phyloP scores from a whole-genome alignment of 2,329 filamentous ascomycete genomes.

The Pseudodiploospora longispora region DNA sequence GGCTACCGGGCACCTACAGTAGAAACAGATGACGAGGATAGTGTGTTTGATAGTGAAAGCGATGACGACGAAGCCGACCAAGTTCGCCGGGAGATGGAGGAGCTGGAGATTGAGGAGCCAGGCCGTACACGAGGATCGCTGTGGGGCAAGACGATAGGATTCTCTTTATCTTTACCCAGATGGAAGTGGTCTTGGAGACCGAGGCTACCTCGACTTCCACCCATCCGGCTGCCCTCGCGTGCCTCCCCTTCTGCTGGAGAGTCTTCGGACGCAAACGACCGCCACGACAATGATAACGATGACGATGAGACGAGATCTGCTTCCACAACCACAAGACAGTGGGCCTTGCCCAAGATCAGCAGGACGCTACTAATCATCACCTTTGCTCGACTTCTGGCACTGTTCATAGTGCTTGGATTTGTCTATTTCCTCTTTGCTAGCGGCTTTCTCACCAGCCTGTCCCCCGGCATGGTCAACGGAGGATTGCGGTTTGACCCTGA shows the following conservation, averaged over 20 bases:
- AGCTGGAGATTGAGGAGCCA: conserved; percentile 79
- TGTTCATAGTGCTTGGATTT: conserved; percentile 67
- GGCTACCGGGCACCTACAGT: conserved; percentile 77
- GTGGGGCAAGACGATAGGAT: conserved; percentile 49
- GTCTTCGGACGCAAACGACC: conserved; percentile 4
- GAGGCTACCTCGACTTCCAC: conserved; percentile 40
- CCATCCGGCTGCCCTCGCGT: conserved; percentile 38
- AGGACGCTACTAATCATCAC: conserved; percentile 47
- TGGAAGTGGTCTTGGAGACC: conserved; percentile 50
- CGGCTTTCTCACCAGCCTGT: conserved; percentile 66
- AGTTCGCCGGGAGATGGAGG: conserved; percentile 74
- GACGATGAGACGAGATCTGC: conserved; percentile 16
- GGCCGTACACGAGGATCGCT: conserved; percentile 33
- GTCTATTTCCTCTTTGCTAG: conserved; percentile 82
- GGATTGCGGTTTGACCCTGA: conserved; percentile 74
- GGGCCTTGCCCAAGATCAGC: conserved; percentile 30
- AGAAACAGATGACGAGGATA: conserved; percentile 63
- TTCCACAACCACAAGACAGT: conserved; percentile 13
- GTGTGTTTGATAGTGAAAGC: conserved; percentile 41
- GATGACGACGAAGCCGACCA: conserved; percentile 51
- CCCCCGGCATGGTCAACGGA: conserved; percentile 48
- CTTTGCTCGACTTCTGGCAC: conserved; percentile 63
- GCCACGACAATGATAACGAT: conserved; percentile 16
- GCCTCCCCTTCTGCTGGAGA: conserved; percentile 13
- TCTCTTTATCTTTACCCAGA: conserved; percentile 41